phyloP scores from a whole-genome alignment of 805 yeast genomes.

The Saturnispora sanitii region DNA sequence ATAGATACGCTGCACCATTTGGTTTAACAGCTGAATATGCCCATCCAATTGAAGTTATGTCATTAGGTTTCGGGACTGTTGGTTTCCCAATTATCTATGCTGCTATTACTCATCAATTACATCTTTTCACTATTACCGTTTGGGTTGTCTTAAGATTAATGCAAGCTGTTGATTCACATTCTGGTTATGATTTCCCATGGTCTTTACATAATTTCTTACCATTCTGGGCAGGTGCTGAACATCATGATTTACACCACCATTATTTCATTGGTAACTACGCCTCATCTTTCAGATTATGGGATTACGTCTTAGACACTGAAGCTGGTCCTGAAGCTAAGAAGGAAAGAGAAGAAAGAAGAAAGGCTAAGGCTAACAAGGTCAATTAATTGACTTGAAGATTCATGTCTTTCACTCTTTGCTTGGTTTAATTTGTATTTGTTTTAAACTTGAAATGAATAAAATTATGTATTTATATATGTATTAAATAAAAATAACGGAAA shows the following conservation, averaged over 20 bases:
- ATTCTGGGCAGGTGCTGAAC: slow-evolving; percentile 59
- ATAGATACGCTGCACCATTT: slow-evolving; percentile 52
- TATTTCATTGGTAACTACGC: slow-evolving; percentile 52
- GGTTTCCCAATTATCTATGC: slow-evolving; percentile 51
- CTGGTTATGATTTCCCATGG: slow-evolving; percentile 57
- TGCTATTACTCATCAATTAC: slow-evolving; percentile 36
- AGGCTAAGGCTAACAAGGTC: slow-evolving; percentile 24
- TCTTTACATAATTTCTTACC: slow-evolving; percentile 47
- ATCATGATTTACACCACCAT: slow-evolving; percentile 53
- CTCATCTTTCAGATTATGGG: slow-evolving; percentile 52
- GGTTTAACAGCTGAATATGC: slow-evolving; percentile 55
- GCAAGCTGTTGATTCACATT: slow-evolving; percentile 54
- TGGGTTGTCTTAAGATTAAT: slow-evolving; percentile 46
- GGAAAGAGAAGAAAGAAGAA: slow-evolving; percentile 37
- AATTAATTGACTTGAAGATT: no score
- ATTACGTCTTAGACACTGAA: slow-evolving; percentile 41
- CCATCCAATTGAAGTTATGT: slow-evolving; percentile 49
- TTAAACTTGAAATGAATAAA: background rate
- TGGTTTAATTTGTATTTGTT: background rate
- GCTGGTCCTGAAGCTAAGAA: slow-evolving; percentile 46
- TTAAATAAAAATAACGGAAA: background rate
- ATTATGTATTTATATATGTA: background rate
- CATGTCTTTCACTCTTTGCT: no score
- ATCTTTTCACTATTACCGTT: slow-evolving; percentile 41
- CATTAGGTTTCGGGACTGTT: slow-evolving; percentile 50